Evolutionary conservation across 495 filamentous ascomycete species (phyloP).

Genomic region (Neurospora sublineolata): DNA sequence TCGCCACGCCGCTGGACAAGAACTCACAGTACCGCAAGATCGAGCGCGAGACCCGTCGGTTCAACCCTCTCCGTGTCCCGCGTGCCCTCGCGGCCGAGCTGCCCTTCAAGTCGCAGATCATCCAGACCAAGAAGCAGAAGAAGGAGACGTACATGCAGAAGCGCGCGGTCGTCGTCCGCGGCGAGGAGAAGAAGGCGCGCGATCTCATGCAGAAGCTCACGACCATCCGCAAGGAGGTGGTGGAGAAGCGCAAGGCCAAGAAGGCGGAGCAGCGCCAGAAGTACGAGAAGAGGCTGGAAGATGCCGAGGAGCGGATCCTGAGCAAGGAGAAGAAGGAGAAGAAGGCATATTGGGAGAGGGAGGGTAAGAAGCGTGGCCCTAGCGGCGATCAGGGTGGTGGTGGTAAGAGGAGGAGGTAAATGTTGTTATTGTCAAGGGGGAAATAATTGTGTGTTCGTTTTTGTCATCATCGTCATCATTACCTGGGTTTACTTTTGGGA

Average conservation of each 20-base stretch:
- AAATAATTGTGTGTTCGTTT: neutral
- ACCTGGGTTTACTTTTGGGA: neutral
- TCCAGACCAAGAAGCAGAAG: constrained; percentile 63
- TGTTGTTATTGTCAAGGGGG: neutral
- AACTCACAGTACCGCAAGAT: constrained; percentile 76
- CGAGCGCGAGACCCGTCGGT: constrained; percentile 69
- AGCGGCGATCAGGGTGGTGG: constrained; percentile 49
- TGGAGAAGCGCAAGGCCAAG: constrained; percentile 63
- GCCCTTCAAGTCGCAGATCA: constrained; percentile 87
- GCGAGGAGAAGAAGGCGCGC: constrained; percentile 78
- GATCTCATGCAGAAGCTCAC: constrained; percentile 89
- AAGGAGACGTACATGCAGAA: constrained; percentile 87
- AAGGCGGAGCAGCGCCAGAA: constrained; percentile 74
- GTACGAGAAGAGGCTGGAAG: constrained; percentile 69
- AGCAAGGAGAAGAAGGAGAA: constrained; percentile 81
- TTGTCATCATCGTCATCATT: neutral
- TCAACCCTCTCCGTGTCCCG: constrained; percentile 89
- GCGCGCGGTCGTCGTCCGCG: constrained; percentile 67
- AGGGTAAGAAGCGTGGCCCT: constrained; percentile 85
- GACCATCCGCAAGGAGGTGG: constrained; percentile 82
- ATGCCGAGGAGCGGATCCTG: constrained; percentile 67
- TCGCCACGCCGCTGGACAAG: constrained; percentile 64
- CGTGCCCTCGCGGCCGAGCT: constrained; percentile 72
- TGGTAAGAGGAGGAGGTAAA: constrained; percentile 53
- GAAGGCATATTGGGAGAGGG: constrained; percentile 83